Evolutionary conservation across 139 green algal genomes (phyloP).

Genomic region (Chlorella sp.): DNA sequence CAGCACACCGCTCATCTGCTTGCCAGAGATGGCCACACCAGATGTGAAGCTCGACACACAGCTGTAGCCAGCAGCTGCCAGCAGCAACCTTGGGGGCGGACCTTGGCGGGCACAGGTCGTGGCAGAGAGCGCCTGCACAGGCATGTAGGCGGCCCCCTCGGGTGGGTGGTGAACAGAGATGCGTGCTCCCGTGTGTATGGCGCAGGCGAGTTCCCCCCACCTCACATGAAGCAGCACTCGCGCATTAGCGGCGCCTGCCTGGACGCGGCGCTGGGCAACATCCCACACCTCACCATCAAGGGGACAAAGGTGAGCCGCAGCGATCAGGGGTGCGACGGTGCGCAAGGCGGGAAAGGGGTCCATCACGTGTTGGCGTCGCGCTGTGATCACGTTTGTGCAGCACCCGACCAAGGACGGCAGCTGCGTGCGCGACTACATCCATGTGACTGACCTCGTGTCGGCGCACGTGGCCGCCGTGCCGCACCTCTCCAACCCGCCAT

Average conservation of each 20-base stretch:
- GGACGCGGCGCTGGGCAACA: conserved; percentile 57
- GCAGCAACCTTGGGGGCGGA: not conserved
- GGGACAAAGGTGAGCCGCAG: conserved; percentile 10
- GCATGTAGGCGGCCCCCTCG: too few species aligned
- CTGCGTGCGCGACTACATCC: conserved; percentile 67
- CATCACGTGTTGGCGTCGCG: too few species aligned
- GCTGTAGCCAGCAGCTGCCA: not conserved
- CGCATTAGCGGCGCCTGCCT: conserved; percentile 69
- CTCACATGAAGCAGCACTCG: conserved; percentile 48
- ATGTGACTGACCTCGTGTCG: conserved; percentile 66
- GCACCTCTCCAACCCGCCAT: conserved; percentile 42
- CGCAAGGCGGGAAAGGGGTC: too few species aligned
- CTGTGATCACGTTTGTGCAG: not conserved
- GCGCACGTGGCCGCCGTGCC: conserved; percentile 47
- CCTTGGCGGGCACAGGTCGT: not conserved
- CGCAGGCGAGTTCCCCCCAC: conserved; percentile 51
- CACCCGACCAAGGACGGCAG: conserved; percentile 35
- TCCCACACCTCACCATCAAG: conserved; percentile 38
- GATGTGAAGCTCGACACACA: not conserved
- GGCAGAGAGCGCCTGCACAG: too few species aligned
- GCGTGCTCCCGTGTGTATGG: too few species aligned
- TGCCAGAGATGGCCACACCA: not conserved
- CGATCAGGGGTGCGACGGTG: not conserved
- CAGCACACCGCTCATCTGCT: too few species aligned
- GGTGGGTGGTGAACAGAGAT: too few species aligned